Evolutionary conservation across 352 stramenopile species (phyloP).

Genomic region (Pythium phragmitis): DNA sequence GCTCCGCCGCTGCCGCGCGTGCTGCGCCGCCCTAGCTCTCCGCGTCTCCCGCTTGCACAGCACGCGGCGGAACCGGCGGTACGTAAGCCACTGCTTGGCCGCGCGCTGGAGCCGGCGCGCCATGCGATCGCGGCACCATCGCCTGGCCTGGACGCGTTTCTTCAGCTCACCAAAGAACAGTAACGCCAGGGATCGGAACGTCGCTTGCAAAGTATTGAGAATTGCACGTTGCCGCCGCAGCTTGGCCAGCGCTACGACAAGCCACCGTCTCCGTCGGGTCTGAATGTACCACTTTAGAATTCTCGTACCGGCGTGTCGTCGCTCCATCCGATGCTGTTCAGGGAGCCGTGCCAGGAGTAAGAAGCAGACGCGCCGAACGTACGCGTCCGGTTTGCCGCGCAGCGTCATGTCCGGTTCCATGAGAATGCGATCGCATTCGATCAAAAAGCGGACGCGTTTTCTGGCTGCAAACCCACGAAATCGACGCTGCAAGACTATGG

Average conservation of each 20-base stretch:
- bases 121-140: constrained; percentile 36
- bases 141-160: constrained; percentile 30
- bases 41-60: constrained; percentile 34
- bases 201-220: constrained; percentile 40
- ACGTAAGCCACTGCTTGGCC: constrained; percentile 42
- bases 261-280: constrained; percentile 21
- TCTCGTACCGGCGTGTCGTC: constrained; percentile 13
- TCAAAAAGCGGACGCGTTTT: constrained; percentile 35
- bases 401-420: constrained; percentile 31
- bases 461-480: constrained; percentile 45
- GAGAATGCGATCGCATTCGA: constrained; percentile 43
- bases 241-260: constrained; percentile 36
- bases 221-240: constrained; percentile 37
- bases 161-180: constrained; percentile 54
- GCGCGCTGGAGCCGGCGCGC: constrained; percentile 49
- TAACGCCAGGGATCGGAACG: constrained; percentile 38
- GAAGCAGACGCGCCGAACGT: constrained; percentile 58
- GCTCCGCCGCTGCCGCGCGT: constrained; percentile 15
- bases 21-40: constrained; percentile 1
- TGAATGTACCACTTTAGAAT: constrained; percentile 50
- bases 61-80: constrained; percentile 39
- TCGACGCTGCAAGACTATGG: constrained; percentile 41
- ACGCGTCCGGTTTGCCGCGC: constrained; percentile 35
- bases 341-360: constrained; percentile 40
- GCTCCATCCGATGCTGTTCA: constrained; percentile 33